Conservation (phyloP, 352 stramenopile genomes). For the Phytophthora colocasiae region DNA sequence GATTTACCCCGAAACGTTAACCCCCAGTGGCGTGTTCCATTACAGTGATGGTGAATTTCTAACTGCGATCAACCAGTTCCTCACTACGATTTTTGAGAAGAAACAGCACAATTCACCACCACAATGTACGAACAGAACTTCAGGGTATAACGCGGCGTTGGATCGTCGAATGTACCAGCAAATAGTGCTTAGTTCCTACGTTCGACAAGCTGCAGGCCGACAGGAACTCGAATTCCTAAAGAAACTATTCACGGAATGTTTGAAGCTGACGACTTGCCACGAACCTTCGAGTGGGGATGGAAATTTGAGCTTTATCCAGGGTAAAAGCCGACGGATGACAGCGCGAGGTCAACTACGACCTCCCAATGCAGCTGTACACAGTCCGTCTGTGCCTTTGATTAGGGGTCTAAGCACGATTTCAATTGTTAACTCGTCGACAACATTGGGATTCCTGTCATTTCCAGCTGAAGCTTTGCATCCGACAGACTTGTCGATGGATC, state of each 20-base stretch:
- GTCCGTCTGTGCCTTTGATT: conserved; percentile 6
- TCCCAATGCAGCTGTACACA: neutral
- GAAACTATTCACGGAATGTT: conserved; percentile 32
- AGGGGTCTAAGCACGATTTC: conserved; percentile 3
- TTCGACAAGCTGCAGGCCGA: conserved; percentile 13
- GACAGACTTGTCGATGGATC: conserved; percentile 20
- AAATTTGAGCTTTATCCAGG: neutral
- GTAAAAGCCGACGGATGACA: conserved; percentile 21
- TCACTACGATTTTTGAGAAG: conserved; percentile 15
- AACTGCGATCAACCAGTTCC: conserved; percentile 36
- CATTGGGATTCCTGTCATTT: conserved; percentile 32
- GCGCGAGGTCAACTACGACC: conserved; percentile 4
- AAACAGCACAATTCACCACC: conserved; percentile 6
- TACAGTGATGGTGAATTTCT: conserved; percentile 30
- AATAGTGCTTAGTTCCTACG: conserved; percentile 34
- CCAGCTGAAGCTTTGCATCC: conserved; percentile 22
- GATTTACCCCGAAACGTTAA: conserved; percentile 9
- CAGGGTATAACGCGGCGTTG: neutral
- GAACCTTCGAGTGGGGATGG: too few species aligned
- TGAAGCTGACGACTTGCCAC: conserved; percentile 3
- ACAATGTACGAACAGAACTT: neutral
- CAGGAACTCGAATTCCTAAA: conserved; percentile 30
- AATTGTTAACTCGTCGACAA: neutral
- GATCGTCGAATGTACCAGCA: conserved; percentile 28
- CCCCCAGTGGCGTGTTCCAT: conserved; percentile 17